Evolutionary conservation across 2,329 filamentous ascomycete species (phyloP), one percentile per base, ranked within the genome.

Genomic region (Sphaceloma murrayae): DNA sequence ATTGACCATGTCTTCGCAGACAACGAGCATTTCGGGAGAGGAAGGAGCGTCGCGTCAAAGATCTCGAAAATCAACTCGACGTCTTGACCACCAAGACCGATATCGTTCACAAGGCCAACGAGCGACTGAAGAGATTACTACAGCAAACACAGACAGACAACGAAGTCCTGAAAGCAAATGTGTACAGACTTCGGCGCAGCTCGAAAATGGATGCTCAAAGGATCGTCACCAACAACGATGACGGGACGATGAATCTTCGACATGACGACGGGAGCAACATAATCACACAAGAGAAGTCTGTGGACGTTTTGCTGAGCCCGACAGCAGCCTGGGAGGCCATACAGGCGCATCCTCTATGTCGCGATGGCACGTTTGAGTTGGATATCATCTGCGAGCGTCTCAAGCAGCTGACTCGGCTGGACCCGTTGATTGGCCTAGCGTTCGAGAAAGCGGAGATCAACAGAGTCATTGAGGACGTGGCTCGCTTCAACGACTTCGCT

Each of bases 1-100:
- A 26, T 39, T 33, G 42, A 27, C 8, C 13, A 21, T 17, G 21
- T 19, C 16, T 10, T 11, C n/a, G 30, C 52, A 95, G 89, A 36
- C 91, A 96, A 72, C 82, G 89, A 55, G 89, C 91, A 22, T 96
- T 96, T 63, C 85, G 89, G 49, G 89, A 96, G 64, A 82, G 89
- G 54, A 96, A 96, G 64, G 89, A 96, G 62, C 82, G 80, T 47
- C 88, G 94, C 58, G 87, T 96, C 50, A 88, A 88, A 61, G 87
- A 96, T 49, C 79, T 96, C 17, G 88, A 96, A 64, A 76, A 78
- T 46, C 91, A 94, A 61, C 78, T 96, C 19, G 80, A 77, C 39
- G 73, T 70, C 38, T 77, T 95, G 22, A 82, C 94, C 59, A 77
- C 79, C 48, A 78, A 80, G 39, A 82, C 85, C 42, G 75, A 79